Conservation (phyloP, 2,329 filamentous ascomycete genomes). For the Colletotrichum sojae region DNA sequence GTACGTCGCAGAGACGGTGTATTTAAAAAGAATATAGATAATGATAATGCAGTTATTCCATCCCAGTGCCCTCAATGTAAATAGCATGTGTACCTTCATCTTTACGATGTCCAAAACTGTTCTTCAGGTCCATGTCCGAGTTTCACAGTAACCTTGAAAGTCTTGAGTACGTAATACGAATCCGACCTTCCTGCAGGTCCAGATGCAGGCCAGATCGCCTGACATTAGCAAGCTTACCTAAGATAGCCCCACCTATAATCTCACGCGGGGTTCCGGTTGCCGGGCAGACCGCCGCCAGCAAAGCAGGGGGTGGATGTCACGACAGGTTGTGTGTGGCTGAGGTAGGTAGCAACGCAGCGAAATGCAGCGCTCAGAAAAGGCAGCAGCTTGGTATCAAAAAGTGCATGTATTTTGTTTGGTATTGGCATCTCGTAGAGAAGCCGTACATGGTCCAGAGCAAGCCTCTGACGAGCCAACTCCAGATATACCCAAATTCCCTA, state of each 20-base stretch:
- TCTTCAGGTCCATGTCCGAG: background rate
- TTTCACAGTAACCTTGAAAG: background rate
- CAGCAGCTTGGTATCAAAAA: constrained; percentile 20
- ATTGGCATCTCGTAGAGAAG: constrained; percentile 7
- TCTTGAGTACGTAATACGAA: background rate
- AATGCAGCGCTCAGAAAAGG: background rate
- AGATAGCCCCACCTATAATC: background rate
- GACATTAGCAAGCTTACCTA: constrained; percentile 17
- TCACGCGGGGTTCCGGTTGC: constrained; percentile 31
- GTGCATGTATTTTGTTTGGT: constrained; percentile 23
- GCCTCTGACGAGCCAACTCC: constrained; percentile 33
- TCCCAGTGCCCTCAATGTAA: no score
- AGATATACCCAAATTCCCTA: constrained; percentile 38
- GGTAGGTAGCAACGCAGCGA: background rate
- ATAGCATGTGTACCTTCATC: no score
- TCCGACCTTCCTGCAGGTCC: constrained; percentile 18
- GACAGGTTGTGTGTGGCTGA: background rate
- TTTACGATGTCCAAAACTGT: no score
- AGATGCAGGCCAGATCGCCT: constrained; percentile 27
- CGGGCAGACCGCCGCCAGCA: constrained; percentile 15
- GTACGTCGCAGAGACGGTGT: no score
- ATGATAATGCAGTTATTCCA: no score
- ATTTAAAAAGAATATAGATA: no score
- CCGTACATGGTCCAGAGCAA: constrained; percentile 30
- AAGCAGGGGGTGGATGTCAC: background rate